Percentiles rank a stretch among this genome's conserved stretches.
Evolutionary conservation across 2,329 filamentous ascomycete genomes (phyloP).

Genomic region (Aspergillus puulaauensis): DNA sequence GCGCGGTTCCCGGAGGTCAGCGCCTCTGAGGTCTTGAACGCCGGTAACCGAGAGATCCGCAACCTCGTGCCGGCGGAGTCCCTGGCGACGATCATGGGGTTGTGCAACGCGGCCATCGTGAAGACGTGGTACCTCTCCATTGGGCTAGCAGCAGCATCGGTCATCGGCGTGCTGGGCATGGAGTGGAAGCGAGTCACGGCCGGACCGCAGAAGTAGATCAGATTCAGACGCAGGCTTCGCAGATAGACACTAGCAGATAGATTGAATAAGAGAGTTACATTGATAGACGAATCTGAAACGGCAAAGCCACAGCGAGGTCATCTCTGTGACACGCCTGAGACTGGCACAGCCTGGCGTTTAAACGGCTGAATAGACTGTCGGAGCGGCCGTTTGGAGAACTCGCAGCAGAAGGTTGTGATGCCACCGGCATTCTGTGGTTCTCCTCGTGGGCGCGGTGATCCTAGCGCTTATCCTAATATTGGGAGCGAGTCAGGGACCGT

Average conservation of each 20-base stretch:
- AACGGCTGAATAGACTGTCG: too few species aligned
- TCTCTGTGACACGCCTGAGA: too few species aligned
- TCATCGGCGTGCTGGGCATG: neutral
- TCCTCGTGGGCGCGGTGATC: too few species aligned
- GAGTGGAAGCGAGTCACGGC: neutral
- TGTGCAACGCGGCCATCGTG: neutral
- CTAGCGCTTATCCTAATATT: too few species aligned
- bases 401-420: too few species aligned
- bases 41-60: neutral
- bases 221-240: neutral
- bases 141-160: neutral
- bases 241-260: neutral
- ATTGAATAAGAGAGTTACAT: neutral
- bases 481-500: too few species aligned
- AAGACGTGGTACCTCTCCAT: conserved; percentile 1
- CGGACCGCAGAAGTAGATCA: neutral
- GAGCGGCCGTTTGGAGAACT: too few species aligned
- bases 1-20: neutral
- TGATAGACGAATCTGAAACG: too few species aligned
- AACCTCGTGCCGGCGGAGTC: neutral
- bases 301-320: too few species aligned
- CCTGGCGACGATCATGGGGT: neutral
- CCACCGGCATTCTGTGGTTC: too few species aligned
- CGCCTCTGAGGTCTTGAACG: neutral
- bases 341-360: too few species aligned